Evolutionary conservation across 768 basidiomycete genomes (phyloP).

Genomic region (Mycena indigotica): DNA sequence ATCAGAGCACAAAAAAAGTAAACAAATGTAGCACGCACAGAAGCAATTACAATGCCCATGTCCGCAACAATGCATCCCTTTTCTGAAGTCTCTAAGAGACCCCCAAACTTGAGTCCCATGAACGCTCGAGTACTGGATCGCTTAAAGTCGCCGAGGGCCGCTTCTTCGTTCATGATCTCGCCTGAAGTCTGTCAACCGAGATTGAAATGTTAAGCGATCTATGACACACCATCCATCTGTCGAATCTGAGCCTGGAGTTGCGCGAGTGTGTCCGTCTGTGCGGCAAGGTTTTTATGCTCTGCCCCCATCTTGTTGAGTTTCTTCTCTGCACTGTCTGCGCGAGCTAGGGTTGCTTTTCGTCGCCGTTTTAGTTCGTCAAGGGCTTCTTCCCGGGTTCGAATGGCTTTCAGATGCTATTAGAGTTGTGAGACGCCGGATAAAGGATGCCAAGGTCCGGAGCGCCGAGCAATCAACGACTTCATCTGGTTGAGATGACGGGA

Average conservation of each 20-base stretch:
- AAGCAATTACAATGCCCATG: conserved; percentile 2
- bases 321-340: conserved; percentile 83
- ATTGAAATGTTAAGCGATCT: not conserved
- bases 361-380: conserved; percentile 77
- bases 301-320: conserved; percentile 89
- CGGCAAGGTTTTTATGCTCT: conserved; percentile 79
- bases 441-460: not conserved
- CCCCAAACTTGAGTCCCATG: conserved; percentile 87
- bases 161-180: conserved; percentile 83
- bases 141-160: conserved; percentile 81
- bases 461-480: not conserved
- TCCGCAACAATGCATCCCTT: conserved; percentile 55
- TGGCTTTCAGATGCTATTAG: conserved; percentile 64
- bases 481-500: not conserved
- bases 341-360: conserved; percentile 62
- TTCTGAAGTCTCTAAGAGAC: conserved; percentile 80
- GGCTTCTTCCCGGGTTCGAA: conserved; percentile 82
- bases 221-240: conserved; percentile 56
- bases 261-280: conserved; percentile 75
- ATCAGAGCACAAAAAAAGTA: no score
- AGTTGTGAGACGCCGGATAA: not conserved
- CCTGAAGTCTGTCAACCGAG: conserved; percentile 1
- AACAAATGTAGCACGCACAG: not conserved
- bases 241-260: conserved; percentile 76
- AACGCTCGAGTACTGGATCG: conserved; percentile 65